Conservation (phyloP, 2,329 filamentous ascomycete genomes). For the Penicillium hordei region DNA sequence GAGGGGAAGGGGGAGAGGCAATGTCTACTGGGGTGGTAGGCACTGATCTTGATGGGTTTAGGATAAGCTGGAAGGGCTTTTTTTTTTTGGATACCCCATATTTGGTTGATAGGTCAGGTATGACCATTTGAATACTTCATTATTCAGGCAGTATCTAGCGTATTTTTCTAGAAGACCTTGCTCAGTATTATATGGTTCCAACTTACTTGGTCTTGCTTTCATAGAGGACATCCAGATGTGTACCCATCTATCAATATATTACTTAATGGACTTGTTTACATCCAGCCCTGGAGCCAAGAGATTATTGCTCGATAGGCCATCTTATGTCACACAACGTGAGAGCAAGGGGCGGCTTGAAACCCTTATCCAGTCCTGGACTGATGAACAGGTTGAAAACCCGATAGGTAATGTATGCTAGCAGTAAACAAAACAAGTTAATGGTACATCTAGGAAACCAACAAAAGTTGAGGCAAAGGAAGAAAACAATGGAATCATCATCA, state of each 20-base stretch:
- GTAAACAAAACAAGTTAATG: not conserved
- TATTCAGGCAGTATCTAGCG: not conserved
- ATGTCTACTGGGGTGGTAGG: conserved; percentile 15
- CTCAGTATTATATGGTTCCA: not conserved
- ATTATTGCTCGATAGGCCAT: not conserved
- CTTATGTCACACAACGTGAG: conserved; percentile 1
- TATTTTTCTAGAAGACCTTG: not conserved
- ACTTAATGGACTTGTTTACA: not conserved
- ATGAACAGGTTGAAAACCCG: not conserved
- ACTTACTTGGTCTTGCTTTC: not conserved
- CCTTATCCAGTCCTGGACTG: not conserved
- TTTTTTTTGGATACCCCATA: not conserved
- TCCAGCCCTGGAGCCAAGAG: not conserved
- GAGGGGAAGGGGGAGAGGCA: conserved; percentile 12
- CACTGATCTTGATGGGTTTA: not conserved
- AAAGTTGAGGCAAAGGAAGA: conserved; percentile 1
- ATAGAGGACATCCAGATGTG: not conserved
- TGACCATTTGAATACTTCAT: not conserved
- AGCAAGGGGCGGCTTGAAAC: not conserved
- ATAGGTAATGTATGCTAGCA: not conserved
- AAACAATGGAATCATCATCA: conserved; percentile 12
- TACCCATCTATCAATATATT: not conserved
- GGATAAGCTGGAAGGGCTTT: not conserved
- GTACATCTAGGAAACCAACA: not conserved
- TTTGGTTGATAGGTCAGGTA: not conserved